These are phyloP conservation scores for Tetrapisispora namnaoensis DNA, from an alignment of 805 yeast genomes.

Conservation along the genomic window DNA sequence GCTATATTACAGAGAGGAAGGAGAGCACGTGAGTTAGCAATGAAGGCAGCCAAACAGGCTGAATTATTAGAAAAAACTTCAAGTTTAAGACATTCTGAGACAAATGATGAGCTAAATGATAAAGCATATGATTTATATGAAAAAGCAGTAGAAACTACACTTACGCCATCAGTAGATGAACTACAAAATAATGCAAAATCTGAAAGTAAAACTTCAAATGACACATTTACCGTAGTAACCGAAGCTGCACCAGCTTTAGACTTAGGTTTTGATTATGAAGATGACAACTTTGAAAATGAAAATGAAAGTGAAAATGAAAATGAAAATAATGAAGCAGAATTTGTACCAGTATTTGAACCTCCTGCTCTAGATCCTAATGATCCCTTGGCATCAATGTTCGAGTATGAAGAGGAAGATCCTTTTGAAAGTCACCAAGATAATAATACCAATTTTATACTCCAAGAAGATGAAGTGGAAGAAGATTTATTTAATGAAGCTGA, in stretches of 20 bases:
- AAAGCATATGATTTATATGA: conserved; percentile 12
- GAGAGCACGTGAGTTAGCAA: conserved; percentile 56
- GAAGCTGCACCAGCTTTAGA: conserved; percentile 22
- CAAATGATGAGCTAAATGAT: not conserved
- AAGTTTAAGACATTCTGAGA: conserved; percentile 8
- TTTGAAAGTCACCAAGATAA: conserved; percentile 20
- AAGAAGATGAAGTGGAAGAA: conserved; percentile 39
- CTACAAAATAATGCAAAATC: not conserved
- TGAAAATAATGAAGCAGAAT: conserved; percentile 6
- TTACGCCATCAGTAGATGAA: conserved; percentile 17
- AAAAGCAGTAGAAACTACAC: conserved; percentile 21
- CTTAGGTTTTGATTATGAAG: conserved; percentile 18
- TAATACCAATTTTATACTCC: conserved; percentile 9
- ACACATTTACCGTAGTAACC: conserved; percentile 14
- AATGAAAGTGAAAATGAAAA: conserved; percentile 1
- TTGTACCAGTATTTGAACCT: conserved; percentile 20
- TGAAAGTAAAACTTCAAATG: conserved; percentile 5
- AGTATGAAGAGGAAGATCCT: conserved; percentile 47
- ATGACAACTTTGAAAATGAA: conserved; percentile 4
- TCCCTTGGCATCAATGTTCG: conserved; percentile 31
- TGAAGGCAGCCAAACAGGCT: conserved; percentile 52
- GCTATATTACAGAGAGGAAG: conserved; percentile 55
- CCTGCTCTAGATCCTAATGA: conserved; percentile 30
- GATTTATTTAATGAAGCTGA: conserved; percentile 38
- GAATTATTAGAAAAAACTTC: conserved; percentile 28